Conservation (phyloP, 306 rosid genomes). For the Begonia fuchsioides region DNA sequence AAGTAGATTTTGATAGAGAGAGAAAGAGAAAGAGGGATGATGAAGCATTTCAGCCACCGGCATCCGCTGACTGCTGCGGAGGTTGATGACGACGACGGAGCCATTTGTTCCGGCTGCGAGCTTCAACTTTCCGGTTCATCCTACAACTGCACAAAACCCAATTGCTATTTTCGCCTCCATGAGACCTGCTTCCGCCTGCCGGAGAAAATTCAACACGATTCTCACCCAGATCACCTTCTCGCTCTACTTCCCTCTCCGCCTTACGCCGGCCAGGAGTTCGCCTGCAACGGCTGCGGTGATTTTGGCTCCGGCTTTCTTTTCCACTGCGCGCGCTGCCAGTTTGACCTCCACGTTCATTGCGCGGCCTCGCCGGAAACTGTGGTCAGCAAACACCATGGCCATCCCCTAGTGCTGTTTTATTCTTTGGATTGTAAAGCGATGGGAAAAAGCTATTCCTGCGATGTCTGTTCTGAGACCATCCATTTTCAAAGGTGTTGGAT, state of each 20-base stretch:
- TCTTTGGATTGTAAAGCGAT: background rate
- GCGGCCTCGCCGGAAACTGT: conserved; percentile 7
- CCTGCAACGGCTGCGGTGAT: conserved; percentile 8
- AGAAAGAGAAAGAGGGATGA: conserved; percentile 1
- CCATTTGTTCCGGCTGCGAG: conserved; percentile 9
- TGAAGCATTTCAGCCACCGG: conserved; percentile 13
- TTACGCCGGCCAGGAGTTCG: conserved; percentile 5
- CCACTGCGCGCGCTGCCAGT: conserved; percentile 11
- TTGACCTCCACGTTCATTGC: conserved; percentile 11
- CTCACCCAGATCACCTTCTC: conserved; percentile 13
- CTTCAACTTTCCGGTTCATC: conserved; percentile 3
- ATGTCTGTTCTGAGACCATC: conserved; percentile 5
- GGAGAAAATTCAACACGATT: conserved; percentile 9
- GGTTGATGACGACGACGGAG: conserved; percentile 1
- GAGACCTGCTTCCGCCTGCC: conserved; percentile 10
- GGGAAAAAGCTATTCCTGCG: conserved; percentile 2
- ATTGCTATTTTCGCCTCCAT: conserved; percentile 11
- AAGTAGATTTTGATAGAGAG: no score
- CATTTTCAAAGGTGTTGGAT: conserved; percentile 3
- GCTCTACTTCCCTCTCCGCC: conserved; percentile 7
- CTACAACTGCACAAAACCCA: conserved; percentile 8
- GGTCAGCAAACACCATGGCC: background rate
- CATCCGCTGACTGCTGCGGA: conserved; percentile 4
- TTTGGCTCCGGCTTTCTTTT: conserved; percentile 9
- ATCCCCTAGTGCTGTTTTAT: conserved; percentile 1